Evolutionary conservation across 2,329 filamentous ascomycete genomes (phyloP).

Genomic region (Tolypocladium album): DNA sequence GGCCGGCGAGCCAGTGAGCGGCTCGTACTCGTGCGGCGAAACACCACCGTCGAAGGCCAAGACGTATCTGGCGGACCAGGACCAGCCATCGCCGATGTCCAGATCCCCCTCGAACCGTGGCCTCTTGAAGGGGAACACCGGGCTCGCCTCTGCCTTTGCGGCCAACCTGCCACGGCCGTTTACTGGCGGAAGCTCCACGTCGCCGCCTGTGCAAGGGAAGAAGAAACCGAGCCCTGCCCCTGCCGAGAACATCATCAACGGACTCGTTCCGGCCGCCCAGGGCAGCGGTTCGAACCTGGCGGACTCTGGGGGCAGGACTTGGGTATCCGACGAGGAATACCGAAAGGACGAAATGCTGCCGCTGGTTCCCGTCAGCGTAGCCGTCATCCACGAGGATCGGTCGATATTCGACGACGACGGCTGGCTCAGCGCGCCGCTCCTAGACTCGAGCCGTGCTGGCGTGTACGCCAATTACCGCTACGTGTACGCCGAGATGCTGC

Average conservation of each 20-base stretch:
- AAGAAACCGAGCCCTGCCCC: slow-evolving; percentile 54
- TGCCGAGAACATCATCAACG: slow-evolving; percentile 48
- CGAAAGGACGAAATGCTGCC: slow-evolving; percentile 33
- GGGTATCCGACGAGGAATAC: slow-evolving; percentile 43
- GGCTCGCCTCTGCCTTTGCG: slow-evolving; percentile 43
- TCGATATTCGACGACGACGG: slow-evolving; percentile 59
- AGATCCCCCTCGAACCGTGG: slow-evolving; percentile 47
- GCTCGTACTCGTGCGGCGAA: slow-evolving; percentile 51
- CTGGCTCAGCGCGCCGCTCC: slow-evolving; percentile 47
- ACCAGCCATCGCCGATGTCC: slow-evolving; percentile 42
- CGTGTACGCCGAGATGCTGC: slow-evolving; percentile 58
- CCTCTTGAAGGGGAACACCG: slow-evolving; percentile 43
- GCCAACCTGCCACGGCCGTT: slow-evolving; percentile 42
- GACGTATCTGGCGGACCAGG: slow-evolving; percentile 33
- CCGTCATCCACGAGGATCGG: slow-evolving; percentile 48
- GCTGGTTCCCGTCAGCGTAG: slow-evolving; percentile 39
- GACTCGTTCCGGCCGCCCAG: slow-evolving; percentile 40
- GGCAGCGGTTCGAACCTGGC: slow-evolving; percentile 32
- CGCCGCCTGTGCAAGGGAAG: slow-evolving; percentile 29
- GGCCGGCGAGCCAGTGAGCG: slow-evolving; percentile 41
- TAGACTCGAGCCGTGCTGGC: slow-evolving; percentile 37
- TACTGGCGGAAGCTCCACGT: slow-evolving; percentile 27
- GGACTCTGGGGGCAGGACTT: slow-evolving; percentile 38
- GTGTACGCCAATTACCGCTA: slow-evolving; percentile 51
- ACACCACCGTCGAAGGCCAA: slow-evolving; percentile 44